Conservation (phyloP, 2,329 filamentous ascomycete genomes). For the Sarocladiaceae sp. region DNA sequence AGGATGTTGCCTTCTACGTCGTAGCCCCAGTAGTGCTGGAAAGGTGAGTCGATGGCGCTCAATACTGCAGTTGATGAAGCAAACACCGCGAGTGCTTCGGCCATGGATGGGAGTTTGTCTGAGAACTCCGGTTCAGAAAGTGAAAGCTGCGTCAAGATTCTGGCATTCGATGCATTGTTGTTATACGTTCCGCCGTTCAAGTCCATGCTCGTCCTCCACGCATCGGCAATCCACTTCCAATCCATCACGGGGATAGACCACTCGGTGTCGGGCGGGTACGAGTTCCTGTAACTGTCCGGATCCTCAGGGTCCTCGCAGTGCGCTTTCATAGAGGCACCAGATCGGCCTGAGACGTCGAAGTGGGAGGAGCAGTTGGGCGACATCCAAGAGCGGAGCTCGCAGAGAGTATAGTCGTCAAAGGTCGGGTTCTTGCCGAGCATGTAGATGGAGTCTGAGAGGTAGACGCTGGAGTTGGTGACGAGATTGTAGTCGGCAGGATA, state of each 20-base stretch:
- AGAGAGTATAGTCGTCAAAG: slow-evolving; percentile 57
- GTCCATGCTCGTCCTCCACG: slow-evolving; percentile 52
- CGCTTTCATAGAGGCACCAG: slow-evolving; percentile 55
- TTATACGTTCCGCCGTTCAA: slow-evolving; percentile 52
- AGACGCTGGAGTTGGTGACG: slow-evolving; percentile 48
- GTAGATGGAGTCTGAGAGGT: slow-evolving; percentile 53
- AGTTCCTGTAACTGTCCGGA: slow-evolving; percentile 48
- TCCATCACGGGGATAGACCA: slow-evolving; percentile 35
- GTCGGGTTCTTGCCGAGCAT: slow-evolving; percentile 50
- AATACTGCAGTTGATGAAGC: slow-evolving; percentile 63
- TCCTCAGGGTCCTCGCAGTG: slow-evolving; percentile 57
- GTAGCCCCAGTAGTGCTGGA: slow-evolving; percentile 53
- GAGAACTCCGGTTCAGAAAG: slow-evolving; percentile 38
- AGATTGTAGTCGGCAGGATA: slow-evolving; percentile 63
- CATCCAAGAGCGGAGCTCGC: slow-evolving; percentile 59
- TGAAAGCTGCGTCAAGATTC: slow-evolving; percentile 51
- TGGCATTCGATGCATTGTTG: slow-evolving; percentile 54
- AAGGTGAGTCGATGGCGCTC: slow-evolving; percentile 54
- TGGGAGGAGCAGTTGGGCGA: slow-evolving; percentile 64
- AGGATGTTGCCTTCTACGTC: slow-evolving; percentile 28
- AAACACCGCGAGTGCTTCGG: slow-evolving; percentile 69
- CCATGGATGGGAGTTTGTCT: slow-evolving; percentile 58
- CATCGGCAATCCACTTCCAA: slow-evolving; percentile 50
- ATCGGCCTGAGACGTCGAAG: slow-evolving; percentile 51
- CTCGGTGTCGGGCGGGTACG: slow-evolving; percentile 24